Evolutionary conservation across 371 early-diverging fungal genomes (phyloP), one percentile per base, ranked within the genome.

Genomic region (Rhizopus arrhizus): DNA sequence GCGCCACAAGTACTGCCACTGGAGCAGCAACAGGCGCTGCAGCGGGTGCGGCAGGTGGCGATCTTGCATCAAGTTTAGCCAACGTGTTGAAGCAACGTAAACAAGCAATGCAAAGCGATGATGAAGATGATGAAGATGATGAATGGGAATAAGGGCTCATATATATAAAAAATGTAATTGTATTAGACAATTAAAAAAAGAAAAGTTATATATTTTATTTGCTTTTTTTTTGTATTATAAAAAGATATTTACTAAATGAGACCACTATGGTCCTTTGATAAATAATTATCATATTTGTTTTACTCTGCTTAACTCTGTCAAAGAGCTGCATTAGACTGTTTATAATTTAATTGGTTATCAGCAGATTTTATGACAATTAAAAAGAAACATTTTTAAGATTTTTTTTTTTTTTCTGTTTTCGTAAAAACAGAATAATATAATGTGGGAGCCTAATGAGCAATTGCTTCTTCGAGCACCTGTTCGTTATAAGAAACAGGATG

Each of bases 361-460:
- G 11, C 11, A 2, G 22, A 13, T 43, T 5, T 43, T 43, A 9
- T 43, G 43, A 43, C 43, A 43, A 43, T 43, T 11, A 43, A 43
- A 43, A 13, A 43, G 13, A 22, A 22, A 2, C 22, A 22, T 22
- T 22, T 22, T 22, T 22, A 22, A 22, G 22, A 22, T 22, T 22
- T 13, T 43, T 15, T 43, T 43, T 43, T 43, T 42, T 16, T 56
- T 43, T 31, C 42, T 56, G n/a, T 56, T 45, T 28, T 43, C 31
- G 9, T 12, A 31, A 8, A 13, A 42, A n/a, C 43, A n/a, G 8
- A 10, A 15, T 46, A 7, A n/a, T 12, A 28, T 12, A 43, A 83
- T 83, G 80, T 84, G 84, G 86, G 81, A 85, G 53, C 77, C 84
- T 38, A 84, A 83, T 45, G 86, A 85, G 66, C 80, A 75, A 15